These are phyloP conservation scores for Areca catechu DNA, from an alignment of 176 grass and related monocot species.

Conservation along the genomic window DNA sequence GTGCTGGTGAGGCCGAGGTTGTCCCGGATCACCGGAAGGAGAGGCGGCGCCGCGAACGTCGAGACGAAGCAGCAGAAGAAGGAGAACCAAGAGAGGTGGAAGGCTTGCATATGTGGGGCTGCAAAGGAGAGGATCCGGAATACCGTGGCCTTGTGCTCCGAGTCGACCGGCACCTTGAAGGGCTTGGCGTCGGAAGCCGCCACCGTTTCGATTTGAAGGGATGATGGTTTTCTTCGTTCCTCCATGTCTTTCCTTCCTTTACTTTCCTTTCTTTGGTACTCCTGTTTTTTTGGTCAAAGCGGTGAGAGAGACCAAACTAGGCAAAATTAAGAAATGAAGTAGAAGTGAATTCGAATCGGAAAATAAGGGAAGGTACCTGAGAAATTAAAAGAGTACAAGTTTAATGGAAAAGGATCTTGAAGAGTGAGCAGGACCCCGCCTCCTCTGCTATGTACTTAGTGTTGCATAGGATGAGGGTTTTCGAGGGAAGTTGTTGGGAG, in stretches of 20 bases:
- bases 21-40: slow-evolving; percentile 77
- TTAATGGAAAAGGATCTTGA: too few species aligned
- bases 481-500: too few species aligned
- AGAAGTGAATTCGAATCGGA: too few species aligned
- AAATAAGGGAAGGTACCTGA: too few species aligned
- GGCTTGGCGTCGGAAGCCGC: not conserved
- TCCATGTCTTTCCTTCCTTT: not conserved
- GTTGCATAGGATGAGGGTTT: too few species aligned
- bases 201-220: not conserved
- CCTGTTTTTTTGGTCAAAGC: too few species aligned
- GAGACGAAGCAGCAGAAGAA: slow-evolving; percentile 98
- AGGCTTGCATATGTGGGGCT: slow-evolving; percentile 76
- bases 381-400: too few species aligned
- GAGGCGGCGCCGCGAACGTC: slow-evolving; percentile 78
- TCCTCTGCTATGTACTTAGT: too few species aligned
- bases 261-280: too few species aligned
- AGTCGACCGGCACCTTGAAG: slow-evolving; percentile 81
- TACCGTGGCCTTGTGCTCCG: slow-evolving; percentile 81
- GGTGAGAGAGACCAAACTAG: too few species aligned
- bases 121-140: slow-evolving; percentile 86
- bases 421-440: too few species aligned
- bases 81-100: slow-evolving; percentile 97
- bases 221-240: not conserved
- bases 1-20: slow-evolving; percentile 61
- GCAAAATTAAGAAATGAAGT: too few species aligned